Conservation (phyloP, 176 grass and related monocot species). For the Oryza glumipatula region DNA sequence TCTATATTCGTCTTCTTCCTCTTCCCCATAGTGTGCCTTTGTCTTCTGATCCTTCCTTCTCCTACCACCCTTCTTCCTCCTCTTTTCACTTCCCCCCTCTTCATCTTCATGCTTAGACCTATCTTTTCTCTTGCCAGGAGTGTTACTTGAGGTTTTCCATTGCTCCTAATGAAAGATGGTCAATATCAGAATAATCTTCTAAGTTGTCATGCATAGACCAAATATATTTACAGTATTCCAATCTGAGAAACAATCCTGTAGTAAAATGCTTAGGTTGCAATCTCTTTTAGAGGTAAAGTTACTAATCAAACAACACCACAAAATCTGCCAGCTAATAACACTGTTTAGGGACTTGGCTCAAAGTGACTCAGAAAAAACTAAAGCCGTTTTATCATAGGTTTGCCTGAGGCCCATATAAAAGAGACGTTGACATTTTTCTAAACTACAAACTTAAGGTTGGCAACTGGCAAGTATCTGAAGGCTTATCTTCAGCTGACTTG, state of each 20-base stretch:
- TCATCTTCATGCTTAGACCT: slow-evolving; percentile 80
- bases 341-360: neutral
- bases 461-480: neutral
- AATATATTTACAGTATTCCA: slow-evolving; percentile 6
- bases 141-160: slow-evolving; percentile 83
- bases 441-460: neutral
- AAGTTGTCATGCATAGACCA: neutral
- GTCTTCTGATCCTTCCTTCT: slow-evolving; percentile 81
- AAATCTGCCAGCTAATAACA: neutral
- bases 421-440: neutral
- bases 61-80: slow-evolving; percentile 66
- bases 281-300: neutral
- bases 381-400: neutral
- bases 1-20: slow-evolving; percentile 70
- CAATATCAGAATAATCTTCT: slow-evolving; percentile 1
- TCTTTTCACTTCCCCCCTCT: slow-evolving; percentile 68
- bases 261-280: neutral
- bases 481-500: neutral
- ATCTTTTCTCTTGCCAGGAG: slow-evolving; percentile 78
- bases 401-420: neutral
- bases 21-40: slow-evolving; percentile 67
- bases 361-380: neutral
- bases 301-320: neutral
- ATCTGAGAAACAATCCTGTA: neutral
- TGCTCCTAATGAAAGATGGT: slow-evolving; percentile 62